Evolutionary conservation across 441 rosid genomes (phyloP), one percentile per base, ranked within the genome.

Genomic region (Rhodomyrtus psidioides): DNA sequence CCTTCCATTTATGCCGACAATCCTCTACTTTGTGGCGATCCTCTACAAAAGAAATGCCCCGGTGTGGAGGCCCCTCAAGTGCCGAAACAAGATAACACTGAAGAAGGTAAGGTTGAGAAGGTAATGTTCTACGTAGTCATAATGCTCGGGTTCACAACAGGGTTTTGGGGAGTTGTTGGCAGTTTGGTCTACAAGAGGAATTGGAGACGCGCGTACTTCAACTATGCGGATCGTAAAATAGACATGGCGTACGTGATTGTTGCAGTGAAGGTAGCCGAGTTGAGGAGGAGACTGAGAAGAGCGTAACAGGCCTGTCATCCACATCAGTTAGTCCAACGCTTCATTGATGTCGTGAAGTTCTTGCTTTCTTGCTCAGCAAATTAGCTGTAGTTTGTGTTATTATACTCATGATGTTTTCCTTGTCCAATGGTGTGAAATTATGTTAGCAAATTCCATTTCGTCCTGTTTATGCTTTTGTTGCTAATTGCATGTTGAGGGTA

Each of bases 161-260:
- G 86, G 26, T 74, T 85, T 28, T 84, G 86, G 86, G 86, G 75
- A 56, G 87, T 85, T 6, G 17, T 55, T 42, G 83, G 76, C 16
- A 34, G 28, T 85, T 46, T 85, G 65, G 83, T 85, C 13, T n/a
- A 42, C 55, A 85, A 76, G 44, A 85, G 56, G 83, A 54, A 58
- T 21, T 75, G 83, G 87, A 85, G 87, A 76, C 34, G 5, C 4
- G 27, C 74, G 44, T 84, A 70, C 86, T 74, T 84, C 58, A 27
- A 34, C 53, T 84, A 28, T 39, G 65, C 39, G 17, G 65, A 85
- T 12, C 82, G 46, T 19, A 59, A 55, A n/a, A 49, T 7, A 8
- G 70, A 85, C 62, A 55, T 24, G 56, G 87, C 15, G 13, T 75
- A 74, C 13, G 83, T 53, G 82, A 82, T 55, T 53, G 51, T 84